These are phyloP conservation scores for Rhizoclosmatium sp. DNA, from an alignment of 192 early-diverging fungal genomes.

Conservation along the genomic window DNA sequence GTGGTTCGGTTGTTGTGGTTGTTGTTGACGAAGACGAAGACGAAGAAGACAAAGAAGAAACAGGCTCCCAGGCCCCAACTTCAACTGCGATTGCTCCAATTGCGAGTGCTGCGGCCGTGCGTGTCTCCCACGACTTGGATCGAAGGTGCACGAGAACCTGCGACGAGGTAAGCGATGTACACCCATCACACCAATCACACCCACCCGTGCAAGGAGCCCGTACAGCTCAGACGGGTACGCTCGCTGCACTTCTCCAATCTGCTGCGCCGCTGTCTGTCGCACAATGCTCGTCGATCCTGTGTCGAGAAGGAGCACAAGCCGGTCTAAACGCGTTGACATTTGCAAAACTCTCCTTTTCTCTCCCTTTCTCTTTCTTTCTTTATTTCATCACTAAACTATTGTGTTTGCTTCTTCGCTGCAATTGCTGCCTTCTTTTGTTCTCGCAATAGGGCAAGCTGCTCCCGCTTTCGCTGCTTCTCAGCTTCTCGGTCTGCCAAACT, in stretches of 20 bases:
- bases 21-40: no score
- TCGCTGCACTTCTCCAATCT: constrained; percentile 93
- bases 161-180: background rate
- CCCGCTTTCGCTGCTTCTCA: constrained; percentile 28
- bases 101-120: constrained; percentile 91
- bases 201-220: constrained; percentile 78
- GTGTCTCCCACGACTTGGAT: constrained; percentile 93
- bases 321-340: constrained; percentile 75
- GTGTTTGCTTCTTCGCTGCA: constrained; percentile 23
- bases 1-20: background rate
- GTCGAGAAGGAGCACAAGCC: constrained; percentile 91
- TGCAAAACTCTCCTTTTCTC: no score
- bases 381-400: background rate
- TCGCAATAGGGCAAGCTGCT: constrained; percentile 30
- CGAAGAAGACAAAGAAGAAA: background rate
- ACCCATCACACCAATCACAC: background rate
- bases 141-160: constrained; percentile 86
- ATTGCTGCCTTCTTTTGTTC: constrained; percentile 42
- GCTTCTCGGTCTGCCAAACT: constrained; percentile 30
- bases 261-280: constrained; percentile 89
- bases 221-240: constrained; percentile 94
- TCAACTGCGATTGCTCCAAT: constrained; percentile 90
- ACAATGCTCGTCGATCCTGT: constrained; percentile 91
- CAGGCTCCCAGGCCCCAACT: constrained; percentile 81
- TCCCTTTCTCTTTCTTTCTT: no score